Conservation (phyloP, 2,329 filamentous ascomycete genomes). For the Fusarium sp. region DNA sequence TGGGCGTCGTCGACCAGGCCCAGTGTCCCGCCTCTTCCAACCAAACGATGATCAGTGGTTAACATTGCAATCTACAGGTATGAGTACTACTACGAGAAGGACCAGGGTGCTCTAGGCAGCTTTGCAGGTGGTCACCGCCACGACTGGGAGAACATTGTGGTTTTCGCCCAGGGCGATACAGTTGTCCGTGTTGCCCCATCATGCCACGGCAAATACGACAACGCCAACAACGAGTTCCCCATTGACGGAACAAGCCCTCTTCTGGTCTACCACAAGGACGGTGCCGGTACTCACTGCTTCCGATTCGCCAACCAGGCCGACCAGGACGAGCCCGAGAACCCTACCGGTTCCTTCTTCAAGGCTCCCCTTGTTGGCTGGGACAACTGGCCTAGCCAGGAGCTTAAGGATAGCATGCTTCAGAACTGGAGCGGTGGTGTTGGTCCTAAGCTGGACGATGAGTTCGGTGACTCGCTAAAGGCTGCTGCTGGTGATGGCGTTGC, state of each 20-base stretch:
- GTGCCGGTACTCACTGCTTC: conserved; percentile 50
- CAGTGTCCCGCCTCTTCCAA: neutral
- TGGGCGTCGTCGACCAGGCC: rapidly evolving
- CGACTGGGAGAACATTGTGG: conserved; percentile 60
- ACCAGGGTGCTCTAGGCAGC: conserved; percentile 54
- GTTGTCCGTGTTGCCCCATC: conserved; percentile 51
- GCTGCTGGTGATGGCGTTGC: conserved; percentile 49
- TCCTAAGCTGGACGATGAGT: conserved; percentile 52
- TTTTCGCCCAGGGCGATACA: conserved; percentile 50
- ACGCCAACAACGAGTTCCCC: conserved; percentile 45
- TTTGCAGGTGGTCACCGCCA: conserved; percentile 57
- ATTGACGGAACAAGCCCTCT: conserved; percentile 41
- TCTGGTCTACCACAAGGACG: conserved; percentile 53
- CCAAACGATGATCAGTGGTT: neutral
- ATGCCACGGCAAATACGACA: conserved; percentile 47
- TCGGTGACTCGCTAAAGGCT: conserved; percentile 40
- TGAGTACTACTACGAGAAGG: conserved; percentile 63
- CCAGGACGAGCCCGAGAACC: conserved; percentile 47
- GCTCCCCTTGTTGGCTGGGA: conserved; percentile 51
- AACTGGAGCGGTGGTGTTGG: conserved; percentile 50
- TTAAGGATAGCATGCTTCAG: conserved; percentile 48
- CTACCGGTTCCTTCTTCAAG: conserved; percentile 44
- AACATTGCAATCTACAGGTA: conserved; percentile 20
- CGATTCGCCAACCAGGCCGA: conserved; percentile 52
- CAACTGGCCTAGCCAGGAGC: conserved; percentile 46